Conservation (phyloP, 2,329 filamentous ascomycete genomes). For the Epichloe coenophiala region DNA sequence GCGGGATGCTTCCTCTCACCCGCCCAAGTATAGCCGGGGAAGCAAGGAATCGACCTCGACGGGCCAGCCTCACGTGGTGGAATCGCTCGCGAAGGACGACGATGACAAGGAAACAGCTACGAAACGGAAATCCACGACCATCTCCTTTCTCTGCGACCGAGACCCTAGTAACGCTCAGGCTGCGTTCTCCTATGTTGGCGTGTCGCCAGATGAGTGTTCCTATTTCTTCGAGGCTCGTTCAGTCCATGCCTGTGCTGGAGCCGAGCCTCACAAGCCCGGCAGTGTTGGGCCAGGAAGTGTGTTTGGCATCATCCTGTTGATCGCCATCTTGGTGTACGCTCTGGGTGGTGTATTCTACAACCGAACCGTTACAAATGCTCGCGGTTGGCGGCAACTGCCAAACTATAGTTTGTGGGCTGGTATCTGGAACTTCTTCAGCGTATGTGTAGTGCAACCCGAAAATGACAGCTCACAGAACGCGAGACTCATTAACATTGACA, state of each 20-base stretch:
- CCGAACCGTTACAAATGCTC: constrained; percentile 81
- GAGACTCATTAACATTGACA: constrained; percentile 15
- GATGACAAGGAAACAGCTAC: constrained; percentile 8
- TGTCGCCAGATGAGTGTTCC: constrained; percentile 75
- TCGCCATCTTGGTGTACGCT: constrained; percentile 75
- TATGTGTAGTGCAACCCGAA: constrained; percentile 23
- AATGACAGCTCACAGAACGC: constrained; percentile 17
- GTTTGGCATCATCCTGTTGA: constrained; percentile 72
- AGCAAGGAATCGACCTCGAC: neutral
- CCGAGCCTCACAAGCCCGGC: constrained; percentile 59
- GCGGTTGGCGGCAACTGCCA: constrained; percentile 88
- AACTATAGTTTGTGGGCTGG: constrained; percentile 91
- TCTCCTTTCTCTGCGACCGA: constrained; percentile 86
- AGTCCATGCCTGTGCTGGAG: constrained; percentile 59
- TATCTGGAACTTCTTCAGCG: constrained; percentile 71
- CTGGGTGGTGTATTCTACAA: constrained; percentile 93
- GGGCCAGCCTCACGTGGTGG: constrained; percentile 5
- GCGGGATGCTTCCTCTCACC: neutral
- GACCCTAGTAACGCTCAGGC: constrained; percentile 58
- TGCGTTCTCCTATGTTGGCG: constrained; percentile 68
- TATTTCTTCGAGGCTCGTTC: constrained; percentile 94
- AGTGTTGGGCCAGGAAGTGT: constrained; percentile 58
- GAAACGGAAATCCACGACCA: constrained; percentile 65
- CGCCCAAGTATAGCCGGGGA: neutral
- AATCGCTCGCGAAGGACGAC: constrained; percentile 19